Evolutionary conservation across 2,329 filamentous ascomycete genomes (phyloP).

Genomic region (Arthrocladium fulminans): DNA sequence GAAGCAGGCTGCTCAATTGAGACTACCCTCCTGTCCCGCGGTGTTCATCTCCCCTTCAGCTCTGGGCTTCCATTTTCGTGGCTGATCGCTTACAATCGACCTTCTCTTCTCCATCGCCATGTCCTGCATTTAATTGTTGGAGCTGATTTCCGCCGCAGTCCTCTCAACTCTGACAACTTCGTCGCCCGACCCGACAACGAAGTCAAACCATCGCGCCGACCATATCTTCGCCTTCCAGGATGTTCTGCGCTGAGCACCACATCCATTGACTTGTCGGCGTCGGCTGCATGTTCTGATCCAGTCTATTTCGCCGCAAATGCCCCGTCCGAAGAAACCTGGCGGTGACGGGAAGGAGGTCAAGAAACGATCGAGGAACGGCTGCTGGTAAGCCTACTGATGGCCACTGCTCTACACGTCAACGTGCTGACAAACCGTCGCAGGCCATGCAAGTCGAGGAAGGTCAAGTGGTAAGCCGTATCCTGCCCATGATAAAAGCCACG

Average conservation of each 20-base stretch:
- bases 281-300: conserved; percentile 13
- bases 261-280: neutral
- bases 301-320: conserved; percentile 40
- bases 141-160: no score
- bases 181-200: neutral
- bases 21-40: neutral
- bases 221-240: neutral
- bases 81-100: neutral
- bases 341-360: conserved; percentile 53
- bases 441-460: conserved; percentile 70
- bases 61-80: neutral
- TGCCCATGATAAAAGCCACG: neutral
- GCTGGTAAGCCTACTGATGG: conserved; percentile 44
- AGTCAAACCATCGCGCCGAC: neutral
- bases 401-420: neutral
- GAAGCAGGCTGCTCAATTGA: neutral
- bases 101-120: neutral
- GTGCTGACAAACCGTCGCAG: conserved; percentile 35
- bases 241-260: neutral
- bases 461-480: conserved; percentile 54
- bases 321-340: conserved; percentile 50
- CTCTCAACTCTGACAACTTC: neutral
- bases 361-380: conserved; percentile 58
- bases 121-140: no score
- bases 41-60: neutral